A percentile compares a stretch with the other conserved stretches of the same genome.
Evolutionary conservation across 208 protist genomes (phyloP).

Genomic region (Acanthamoeba royreba): DNA sequence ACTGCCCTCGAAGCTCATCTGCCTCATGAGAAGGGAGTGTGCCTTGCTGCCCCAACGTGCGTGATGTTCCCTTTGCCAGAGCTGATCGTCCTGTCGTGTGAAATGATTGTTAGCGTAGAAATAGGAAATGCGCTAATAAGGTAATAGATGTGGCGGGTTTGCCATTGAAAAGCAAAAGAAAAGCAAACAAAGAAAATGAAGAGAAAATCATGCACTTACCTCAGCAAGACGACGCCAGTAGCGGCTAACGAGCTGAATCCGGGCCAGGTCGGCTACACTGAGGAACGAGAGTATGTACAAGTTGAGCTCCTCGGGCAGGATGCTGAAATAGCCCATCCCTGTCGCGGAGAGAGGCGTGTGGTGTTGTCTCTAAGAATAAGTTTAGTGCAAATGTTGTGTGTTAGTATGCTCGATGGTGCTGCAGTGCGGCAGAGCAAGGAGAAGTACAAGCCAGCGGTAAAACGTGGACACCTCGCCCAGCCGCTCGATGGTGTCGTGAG

Average conservation of each 20-base stretch:
- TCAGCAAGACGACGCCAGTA: background rate
- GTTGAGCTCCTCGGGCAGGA: background rate
- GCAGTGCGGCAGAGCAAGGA: background rate
- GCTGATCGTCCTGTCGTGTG: background rate
- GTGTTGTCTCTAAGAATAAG: background rate
- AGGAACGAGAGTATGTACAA: constrained; percentile 13
- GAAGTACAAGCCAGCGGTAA: background rate
- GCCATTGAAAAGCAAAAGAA: background rate
- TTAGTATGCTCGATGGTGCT: no score
- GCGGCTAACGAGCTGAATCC: background rate
- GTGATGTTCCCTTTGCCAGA: background rate
- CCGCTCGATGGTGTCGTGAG: background rate
- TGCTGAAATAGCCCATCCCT: background rate
- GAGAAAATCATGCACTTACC: background rate
- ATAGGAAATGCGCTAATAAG: background rate
- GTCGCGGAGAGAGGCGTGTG: background rate
- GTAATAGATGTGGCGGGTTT: background rate
- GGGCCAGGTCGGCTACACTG: background rate
- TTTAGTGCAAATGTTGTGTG: background rate
- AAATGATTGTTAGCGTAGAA: background rate
- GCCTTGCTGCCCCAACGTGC: background rate
- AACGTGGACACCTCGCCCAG: background rate
- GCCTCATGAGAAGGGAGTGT: background rate
- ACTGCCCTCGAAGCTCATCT: background rate
- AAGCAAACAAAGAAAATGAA: background rate